Evolutionary conservation across 805 yeast genomes (phyloP).

Genomic region (Candida ponderosae): DNA sequence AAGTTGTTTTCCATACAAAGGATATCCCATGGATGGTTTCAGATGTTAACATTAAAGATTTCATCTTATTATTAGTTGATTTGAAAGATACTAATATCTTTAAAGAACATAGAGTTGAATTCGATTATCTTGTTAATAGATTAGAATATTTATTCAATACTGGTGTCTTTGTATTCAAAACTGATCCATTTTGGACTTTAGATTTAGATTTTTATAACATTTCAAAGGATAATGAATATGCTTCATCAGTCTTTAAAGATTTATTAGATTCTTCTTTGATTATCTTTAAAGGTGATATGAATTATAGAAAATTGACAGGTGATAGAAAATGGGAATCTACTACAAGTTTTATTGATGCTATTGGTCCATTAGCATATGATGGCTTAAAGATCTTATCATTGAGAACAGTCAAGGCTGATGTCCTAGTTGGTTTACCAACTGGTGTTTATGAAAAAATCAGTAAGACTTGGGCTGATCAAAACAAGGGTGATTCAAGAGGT

Average conservation of each 20-base stretch:
- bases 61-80: conserved; percentile 48
- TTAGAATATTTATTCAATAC: conserved; percentile 33
- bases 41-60: conserved; percentile 85
- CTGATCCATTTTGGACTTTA: conserved; percentile 83
- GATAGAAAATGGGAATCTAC: conserved; percentile 85
- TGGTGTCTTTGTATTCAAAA: conserved; percentile 44
- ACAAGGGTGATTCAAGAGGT: conserved; percentile 40
- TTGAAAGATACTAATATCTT: conserved; percentile 46
- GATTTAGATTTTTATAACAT: conserved; percentile 71
- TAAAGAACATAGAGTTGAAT: conserved; percentile 34
- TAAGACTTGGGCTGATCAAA: conserved; percentile 40
- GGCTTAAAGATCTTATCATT: conserved; percentile 65
- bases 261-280: conserved; percentile 60
- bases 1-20: conserved; percentile 79
- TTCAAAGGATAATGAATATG: conserved; percentile 44
- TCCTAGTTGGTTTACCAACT: conserved; percentile 70
- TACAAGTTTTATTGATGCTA: conserved; percentile 64
- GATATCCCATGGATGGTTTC: conserved; percentile 96
- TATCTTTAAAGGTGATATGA: conserved; percentile 91
- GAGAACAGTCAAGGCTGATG: conserved; percentile 96
- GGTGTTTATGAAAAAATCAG: conserved; percentile 69
- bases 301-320: conserved; percentile 89
- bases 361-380: conserved; percentile 57
- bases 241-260: conserved; percentile 52
- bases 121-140: conserved; percentile 39